Evolutionary conservation across 306 rosid species (phyloP), one percentile per base, ranked within the genome.

Genomic region (Oemleria cerasiformis): DNA sequence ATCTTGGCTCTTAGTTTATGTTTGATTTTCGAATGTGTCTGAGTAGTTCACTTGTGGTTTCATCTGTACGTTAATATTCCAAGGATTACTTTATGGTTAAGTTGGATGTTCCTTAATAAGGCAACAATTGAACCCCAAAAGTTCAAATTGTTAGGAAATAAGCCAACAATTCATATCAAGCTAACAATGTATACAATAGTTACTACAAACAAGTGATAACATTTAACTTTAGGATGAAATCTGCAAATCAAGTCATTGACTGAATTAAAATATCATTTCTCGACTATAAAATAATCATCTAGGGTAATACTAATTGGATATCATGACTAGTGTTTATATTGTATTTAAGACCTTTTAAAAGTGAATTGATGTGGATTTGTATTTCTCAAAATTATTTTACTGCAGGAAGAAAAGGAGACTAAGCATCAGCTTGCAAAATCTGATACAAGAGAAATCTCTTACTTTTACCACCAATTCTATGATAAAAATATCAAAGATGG

Each of bases 371-470:
- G 65, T 61, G 49, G 34, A 71, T 50, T 62, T 57, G 40, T 71
- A 54, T 11, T 40, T 57, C 44, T 12, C 2, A 57, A 62, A 68
- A 67, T 53, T 63, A 8, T 70, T 38, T 44, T 70, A 39, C 75
- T 86, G 82, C 87, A 94, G 99, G 97, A 94, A 80, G 97, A 81
- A 67, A 20, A 8, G 0, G 63, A 66, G 12, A 80, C 97, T 16
- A 8, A 12, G 0, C 65, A 14, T 71, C 36, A 8, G 15, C 62
- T 72, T 76, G 53, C 23, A 63, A 73, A 30, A 69, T 67, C 55
- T 58, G 99, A 91, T 78, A 16, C 88, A 53, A 81, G 50, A 78
- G 96, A 89, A 78, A 80, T 94, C 69, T 84, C 68, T 75, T 2
- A 17, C 36, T 89, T 57, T 83, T 91, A 91, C 82, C 87, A 85